Conservation (phyloP, 352 stramenopile genomes). For the Phytophthora foliorum region DNA sequence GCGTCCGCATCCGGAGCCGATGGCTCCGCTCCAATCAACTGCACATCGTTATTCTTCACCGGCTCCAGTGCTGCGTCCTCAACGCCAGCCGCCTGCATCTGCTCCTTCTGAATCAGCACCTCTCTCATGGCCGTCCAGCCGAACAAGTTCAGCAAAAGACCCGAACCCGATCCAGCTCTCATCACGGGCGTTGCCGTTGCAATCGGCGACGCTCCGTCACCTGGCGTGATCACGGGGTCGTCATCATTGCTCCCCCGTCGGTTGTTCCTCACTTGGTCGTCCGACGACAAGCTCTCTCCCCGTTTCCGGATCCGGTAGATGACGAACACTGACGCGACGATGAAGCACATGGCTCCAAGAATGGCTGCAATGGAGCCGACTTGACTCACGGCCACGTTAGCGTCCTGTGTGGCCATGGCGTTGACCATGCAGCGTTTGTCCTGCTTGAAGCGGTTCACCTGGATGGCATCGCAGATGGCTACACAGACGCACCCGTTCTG, state of each 20-base stretch:
- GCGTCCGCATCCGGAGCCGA: slow-evolving; percentile 39
- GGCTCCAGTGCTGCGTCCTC: slow-evolving; percentile 48
- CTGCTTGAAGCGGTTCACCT: slow-evolving; percentile 22
- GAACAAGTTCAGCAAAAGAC: slow-evolving; percentile 59
- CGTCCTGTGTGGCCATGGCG: slow-evolving; percentile 39
- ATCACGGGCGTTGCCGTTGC: slow-evolving; percentile 40
- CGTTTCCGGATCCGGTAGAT: slow-evolving; percentile 59
- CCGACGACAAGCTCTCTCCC: slow-evolving; percentile 36
- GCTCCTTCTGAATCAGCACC: slow-evolving; percentile 63
- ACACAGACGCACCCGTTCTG: slow-evolving; percentile 55
- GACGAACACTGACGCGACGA: slow-evolving; percentile 55
- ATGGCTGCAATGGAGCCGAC: slow-evolving; percentile 48
- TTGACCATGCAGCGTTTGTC: slow-evolving; percentile 48
- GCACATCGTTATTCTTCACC: slow-evolving; percentile 51
- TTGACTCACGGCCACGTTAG: slow-evolving; percentile 17
- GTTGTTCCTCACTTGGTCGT: slow-evolving; percentile 25
- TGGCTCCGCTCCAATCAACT: slow-evolving; percentile 55
- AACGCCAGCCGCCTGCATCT: slow-evolving; percentile 45
- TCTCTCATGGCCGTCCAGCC: slow-evolving; percentile 65
- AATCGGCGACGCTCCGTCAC: slow-evolving; percentile 40
- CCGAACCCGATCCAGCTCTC: slow-evolving; percentile 34
- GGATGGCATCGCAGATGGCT: slow-evolving; percentile 48
- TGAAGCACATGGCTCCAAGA: slow-evolving; percentile 55
- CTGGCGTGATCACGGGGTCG: slow-evolving; percentile 35
- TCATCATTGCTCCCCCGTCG: slow-evolving; percentile 39